Evolutionary conservation across 106 monocot species (phyloP).

Genomic region (Phalaenopsis aphrodite): DNA sequence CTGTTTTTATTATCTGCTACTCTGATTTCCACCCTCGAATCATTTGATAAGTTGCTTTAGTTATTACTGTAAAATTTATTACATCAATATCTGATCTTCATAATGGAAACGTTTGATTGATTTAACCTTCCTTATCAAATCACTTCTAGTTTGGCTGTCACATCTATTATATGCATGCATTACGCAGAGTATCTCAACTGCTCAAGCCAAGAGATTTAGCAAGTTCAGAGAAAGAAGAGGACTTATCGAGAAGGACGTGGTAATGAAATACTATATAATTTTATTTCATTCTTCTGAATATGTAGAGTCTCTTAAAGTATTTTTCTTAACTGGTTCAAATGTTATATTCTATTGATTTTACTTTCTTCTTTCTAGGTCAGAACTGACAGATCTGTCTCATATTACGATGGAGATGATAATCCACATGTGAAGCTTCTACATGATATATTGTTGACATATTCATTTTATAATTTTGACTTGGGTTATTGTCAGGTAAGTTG

Average conservation of each 20-base stretch:
- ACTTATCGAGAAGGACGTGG: constrained; percentile 97
- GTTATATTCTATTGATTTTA: not conserved
- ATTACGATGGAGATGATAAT: constrained; percentile 89
- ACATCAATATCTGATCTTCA: not conserved
- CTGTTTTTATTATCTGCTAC: not conserved
- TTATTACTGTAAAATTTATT: not conserved
- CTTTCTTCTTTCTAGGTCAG: constrained; percentile 39
- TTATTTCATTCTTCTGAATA: not conserved
- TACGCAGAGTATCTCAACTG: constrained; percentile 66
- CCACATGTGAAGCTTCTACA: constrained; percentile 56
- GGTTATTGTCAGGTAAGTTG: constrained; percentile 77
- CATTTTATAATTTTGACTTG: constrained; percentile 92
- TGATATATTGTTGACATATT: constrained; percentile 81
- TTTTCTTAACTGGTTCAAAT: not conserved
- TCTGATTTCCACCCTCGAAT: not conserved
- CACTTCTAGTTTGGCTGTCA: not conserved
- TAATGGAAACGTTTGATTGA: not conserved
- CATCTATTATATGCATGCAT: not conserved
- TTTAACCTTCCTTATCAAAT: not conserved
- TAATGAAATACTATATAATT: constrained; percentile 14
- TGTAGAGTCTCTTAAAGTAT: not conserved
- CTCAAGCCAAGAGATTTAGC: constrained; percentile 88
- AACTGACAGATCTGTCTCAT: constrained; percentile 71
- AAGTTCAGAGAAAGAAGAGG: constrained; percentile 88
- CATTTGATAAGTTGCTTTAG: not conserved